Conservation (phyloP, 2,329 filamentous ascomycete species). For the Penicillium sp. region DNA sequence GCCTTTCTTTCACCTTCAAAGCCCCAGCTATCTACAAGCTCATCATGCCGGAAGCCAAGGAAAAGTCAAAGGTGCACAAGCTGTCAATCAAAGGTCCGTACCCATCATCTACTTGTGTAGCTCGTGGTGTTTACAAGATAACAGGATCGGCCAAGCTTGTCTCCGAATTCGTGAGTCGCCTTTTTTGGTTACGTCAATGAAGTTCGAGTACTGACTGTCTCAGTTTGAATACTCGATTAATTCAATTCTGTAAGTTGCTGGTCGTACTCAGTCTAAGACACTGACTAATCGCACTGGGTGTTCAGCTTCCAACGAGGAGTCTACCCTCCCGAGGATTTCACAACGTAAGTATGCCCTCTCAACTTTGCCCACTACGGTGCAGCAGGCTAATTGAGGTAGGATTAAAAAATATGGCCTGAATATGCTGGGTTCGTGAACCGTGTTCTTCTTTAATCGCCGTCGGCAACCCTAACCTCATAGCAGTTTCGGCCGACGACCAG, state of each 20-base stretch:
- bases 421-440: conserved; percentile 67
- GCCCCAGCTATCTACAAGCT: neutral
- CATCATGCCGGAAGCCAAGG: conserved; percentile 50
- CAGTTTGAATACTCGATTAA: conserved; percentile 96
- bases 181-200: conserved; percentile 8
- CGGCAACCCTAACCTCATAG: conserved; percentile 11
- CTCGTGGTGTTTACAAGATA: conserved; percentile 26
- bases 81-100: conserved; percentile 59
- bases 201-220: conserved; percentile 37
- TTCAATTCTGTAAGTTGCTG: conserved; percentile 71
- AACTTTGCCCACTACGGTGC: neutral
- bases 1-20: conserved; percentile 1
- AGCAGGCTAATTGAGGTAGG: conserved; percentile 29
- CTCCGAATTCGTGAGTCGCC: conserved; percentile 78
- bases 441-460: neutral
- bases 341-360: conserved; percentile 59
- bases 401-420: conserved; percentile 99
- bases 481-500: conserved; percentile 92
- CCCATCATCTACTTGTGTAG: neutral
- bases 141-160: conserved; percentile 76
- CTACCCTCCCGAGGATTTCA: conserved; percentile 94
- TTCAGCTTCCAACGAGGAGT: conserved; percentile 75
- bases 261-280: neutral
- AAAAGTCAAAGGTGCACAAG: conserved; percentile 90
- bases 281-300: conserved; percentile 19